Percentiles rank a stretch among this genome's conserved stretches.
Evolutionary conservation across 139 green algal species (phyloP).

Genomic region (Coccomyxa sp.): DNA sequence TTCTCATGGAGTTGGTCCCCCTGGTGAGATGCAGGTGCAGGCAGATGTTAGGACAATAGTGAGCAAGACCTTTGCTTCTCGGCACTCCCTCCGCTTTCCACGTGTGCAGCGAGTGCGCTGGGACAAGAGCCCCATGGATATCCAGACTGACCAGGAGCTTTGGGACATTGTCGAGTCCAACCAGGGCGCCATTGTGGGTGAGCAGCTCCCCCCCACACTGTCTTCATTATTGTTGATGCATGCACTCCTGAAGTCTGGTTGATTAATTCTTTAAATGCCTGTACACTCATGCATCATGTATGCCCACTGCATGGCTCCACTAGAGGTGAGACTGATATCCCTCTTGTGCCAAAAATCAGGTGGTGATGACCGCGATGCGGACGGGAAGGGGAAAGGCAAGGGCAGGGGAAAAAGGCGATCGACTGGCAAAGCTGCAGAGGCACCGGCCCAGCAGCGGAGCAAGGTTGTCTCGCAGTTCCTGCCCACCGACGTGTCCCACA

Average conservation of each 20-base stretch:
- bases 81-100: conserved; percentile 66
- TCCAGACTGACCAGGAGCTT: conserved; percentile 32
- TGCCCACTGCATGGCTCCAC: too few species aligned
- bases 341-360: too few species aligned
- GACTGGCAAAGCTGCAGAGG: background rate
- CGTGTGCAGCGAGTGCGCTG: conserved; percentile 34
- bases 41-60: conserved; percentile 63
- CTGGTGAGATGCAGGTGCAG: conserved; percentile 34
- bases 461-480: conserved; percentile 16
- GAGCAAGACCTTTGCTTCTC: conserved; percentile 38
- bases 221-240: background rate
- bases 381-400: too few species aligned
- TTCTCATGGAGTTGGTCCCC: too few species aligned
- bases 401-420: background rate
- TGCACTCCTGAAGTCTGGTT: background rate
- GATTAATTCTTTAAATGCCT: too few species aligned
- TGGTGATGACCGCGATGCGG: too few species aligned
- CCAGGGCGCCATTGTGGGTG: conserved; percentile 13
- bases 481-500: conserved; percentile 2
- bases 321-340: too few species aligned
- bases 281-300: too few species aligned
- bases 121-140: conserved; percentile 42
- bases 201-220: background rate
- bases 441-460: background rate
- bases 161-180: conserved; percentile 23